phyloP scores from a whole-genome alignment of 208 protist species.

The Leishmania tropica region DNA sequence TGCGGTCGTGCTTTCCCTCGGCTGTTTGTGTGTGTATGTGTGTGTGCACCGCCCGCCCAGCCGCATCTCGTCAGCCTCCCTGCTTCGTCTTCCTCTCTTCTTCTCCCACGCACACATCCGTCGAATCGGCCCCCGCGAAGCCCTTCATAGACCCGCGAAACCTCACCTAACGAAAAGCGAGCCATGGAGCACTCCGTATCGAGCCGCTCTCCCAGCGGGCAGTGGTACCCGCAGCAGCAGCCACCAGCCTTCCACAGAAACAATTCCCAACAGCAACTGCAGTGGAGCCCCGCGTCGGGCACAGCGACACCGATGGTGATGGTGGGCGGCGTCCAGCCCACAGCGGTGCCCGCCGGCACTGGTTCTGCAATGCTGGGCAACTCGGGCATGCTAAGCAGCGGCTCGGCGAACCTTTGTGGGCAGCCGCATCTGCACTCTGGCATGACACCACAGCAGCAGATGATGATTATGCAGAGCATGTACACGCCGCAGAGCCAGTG shows the following conservation, averaged over 20 bases:
- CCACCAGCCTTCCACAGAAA: background rate
- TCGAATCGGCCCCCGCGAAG: too few species aligned
- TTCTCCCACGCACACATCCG: background rate
- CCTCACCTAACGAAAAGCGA: background rate
- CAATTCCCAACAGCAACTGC: slow-evolving; percentile 17
- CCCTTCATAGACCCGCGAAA: background rate
- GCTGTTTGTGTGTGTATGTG: too few species aligned
- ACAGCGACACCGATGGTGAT: slow-evolving; percentile 6
- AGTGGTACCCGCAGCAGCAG: slow-evolving; percentile 47
- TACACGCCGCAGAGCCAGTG: slow-evolving; percentile 20
- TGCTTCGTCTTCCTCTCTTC: background rate
- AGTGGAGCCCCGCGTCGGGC: slow-evolving; percentile 23
- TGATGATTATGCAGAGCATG: slow-evolving; percentile 32
- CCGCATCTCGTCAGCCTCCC: background rate
- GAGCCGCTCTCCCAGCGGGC: slow-evolving; percentile 38
- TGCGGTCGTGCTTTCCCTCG: too few species aligned
- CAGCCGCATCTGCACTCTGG: background rate
- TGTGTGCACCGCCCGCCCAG: too few species aligned
- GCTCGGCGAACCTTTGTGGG: slow-evolving; percentile 13
- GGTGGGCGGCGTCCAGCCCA: background rate
- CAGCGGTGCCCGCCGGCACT: background rate
- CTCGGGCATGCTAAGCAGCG: slow-evolving; percentile 26
- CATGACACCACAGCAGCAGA: slow-evolving; percentile 22
- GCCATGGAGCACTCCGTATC: slow-evolving; percentile 19
- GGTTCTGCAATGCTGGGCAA: slow-evolving; percentile 6